Base-by-base conservation (phyloP, 1,139 yeast species). In the Zygosaccharomyces pseudobailii region DNA sequence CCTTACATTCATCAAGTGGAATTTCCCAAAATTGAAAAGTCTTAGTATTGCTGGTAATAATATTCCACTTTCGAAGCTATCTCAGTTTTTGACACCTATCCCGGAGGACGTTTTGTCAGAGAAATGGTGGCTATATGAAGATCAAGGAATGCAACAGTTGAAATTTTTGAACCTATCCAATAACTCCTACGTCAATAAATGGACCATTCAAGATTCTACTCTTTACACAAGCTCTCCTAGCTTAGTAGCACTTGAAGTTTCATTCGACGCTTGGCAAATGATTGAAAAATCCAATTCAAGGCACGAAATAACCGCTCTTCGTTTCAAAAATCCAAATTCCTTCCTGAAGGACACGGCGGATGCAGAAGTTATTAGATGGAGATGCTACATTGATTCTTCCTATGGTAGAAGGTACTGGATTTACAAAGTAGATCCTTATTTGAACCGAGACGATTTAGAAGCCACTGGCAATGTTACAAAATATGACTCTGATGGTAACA, bases 361-460 rank as follows among this genome's bases (percentile, higher is more conserved):
- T n/a, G 56, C 57, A 8, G 59, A 58, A 32, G 30, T 52, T 68
- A 65, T 80, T 71, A 59, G 80, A 72, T 66, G 84, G 84, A 54
- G 74, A 69, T 58, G 70, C 36, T 69, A 65, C 49, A 51, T 63
- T 24, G 73, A 69, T 49, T 65, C 71, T 2, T 65, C 71, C 9
- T 64, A 63, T 45, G 95, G 95, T 5, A 74, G 96, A 54, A 73
- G 96, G 52, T 82, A 87, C n/a, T 88, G 96, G 96, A 65, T 87
- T 20, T 84, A 80, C 62, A 79, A 77, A 59, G 68, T 80, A 22
- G 75, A 71, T 40, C 62, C 61, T 2, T 58, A 55, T 34, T 56
- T 65, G 38, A 67, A 71, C 45, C 61, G 63, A 9, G 71, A 61
- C 32, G 67, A 68, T 52, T 50, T 64, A 2, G 59, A 63, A 52